Evolutionary conservation across 2,329 filamentous ascomycete species (phyloP), one percentile per base, ranked within the genome.

Genomic region (Ascosphaera apis): DNA sequence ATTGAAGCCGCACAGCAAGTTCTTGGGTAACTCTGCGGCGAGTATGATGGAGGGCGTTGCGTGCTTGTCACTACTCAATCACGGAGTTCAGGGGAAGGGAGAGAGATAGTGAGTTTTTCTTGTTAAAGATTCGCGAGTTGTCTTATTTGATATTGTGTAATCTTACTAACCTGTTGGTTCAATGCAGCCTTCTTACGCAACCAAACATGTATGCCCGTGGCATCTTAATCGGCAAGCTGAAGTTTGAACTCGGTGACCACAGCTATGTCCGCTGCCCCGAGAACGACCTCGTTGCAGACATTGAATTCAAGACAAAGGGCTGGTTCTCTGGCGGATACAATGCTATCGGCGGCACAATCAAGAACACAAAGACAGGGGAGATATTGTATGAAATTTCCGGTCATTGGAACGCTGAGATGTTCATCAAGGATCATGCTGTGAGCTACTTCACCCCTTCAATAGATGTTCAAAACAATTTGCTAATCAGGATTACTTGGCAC

Each of bases 161-260:
- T 27, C 31, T 30, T 19, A 36, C 15, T 9, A 15, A 15, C n/a
- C 19, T 33, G 19, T 35, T 36, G 36, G 42, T 41, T 15, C 31
- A 11, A 19, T 37, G 12, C 45, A 91, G 81, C 56, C 80, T 91
- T 49, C 59, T 95, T 36, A 95, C 88, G 3, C 88, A 98, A 51
- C 88, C 88, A 13, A 98, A 98, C 61, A 98, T 98, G 83, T 98
- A 98, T 54, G 88, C 86, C 15, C 72, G 88, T 42, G 86, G 88
- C 25, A 95, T 98, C 40, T 64, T 98, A 6, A 93, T 98, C 49
- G 88, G 88, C 34, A 95, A 93, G 56, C 95, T 98, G 88, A 95
- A 93, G 56, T 98, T 95, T 56, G 88, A 98, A 60, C 71, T 98
- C 5, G 88, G 86, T 43, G 86, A 95, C 53, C 84, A 92, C 60